Evolutionary conservation across 2,329 filamentous ascomycete genomes (phyloP).

Genomic region (Beauveria rudraprayagi): DNA sequence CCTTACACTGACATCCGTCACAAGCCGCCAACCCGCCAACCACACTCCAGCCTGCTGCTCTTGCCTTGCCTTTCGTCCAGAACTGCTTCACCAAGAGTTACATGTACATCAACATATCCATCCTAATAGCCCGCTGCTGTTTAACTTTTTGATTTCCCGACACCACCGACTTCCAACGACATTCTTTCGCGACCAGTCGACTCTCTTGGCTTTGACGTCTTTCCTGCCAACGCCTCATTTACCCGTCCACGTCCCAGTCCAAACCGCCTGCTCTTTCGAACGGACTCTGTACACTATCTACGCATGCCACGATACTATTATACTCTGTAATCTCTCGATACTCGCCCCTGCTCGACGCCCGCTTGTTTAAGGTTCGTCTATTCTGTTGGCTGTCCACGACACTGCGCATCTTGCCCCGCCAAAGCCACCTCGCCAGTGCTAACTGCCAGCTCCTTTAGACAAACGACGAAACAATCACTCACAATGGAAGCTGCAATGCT

Average conservation of each 20-base stretch:
- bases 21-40: not conserved
- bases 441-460: conserved; percentile 25
- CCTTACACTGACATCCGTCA: conserved; percentile 27
- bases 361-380: conserved; percentile 2
- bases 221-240: not conserved
- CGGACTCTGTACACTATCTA: conserved; percentile 12
- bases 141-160: conserved; percentile 7
- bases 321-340: conserved; percentile 7
- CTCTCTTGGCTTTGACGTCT: not conserved
- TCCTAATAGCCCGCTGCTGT: conserved; percentile 15
- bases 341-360: not conserved
- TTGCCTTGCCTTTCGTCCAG: conserved; percentile 11
- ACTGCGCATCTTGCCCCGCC: not conserved
- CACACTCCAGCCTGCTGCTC: not conserved
- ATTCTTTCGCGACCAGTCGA: conserved; percentile 5
- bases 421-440: not conserved
- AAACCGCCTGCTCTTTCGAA: not conserved
- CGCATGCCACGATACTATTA: conserved; percentile 11
- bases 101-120: conserved; percentile 22
- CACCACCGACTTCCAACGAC: not conserved
- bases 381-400: not conserved
- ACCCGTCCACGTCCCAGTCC: not conserved
- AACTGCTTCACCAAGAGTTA: conserved; percentile 16
- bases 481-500: conserved; percentile 60
- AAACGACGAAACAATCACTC: conserved; percentile 16